Evolutionary conservation across 352 stramenopile species (phyloP).

Genomic region (Phytophthora megakarya): DNA sequence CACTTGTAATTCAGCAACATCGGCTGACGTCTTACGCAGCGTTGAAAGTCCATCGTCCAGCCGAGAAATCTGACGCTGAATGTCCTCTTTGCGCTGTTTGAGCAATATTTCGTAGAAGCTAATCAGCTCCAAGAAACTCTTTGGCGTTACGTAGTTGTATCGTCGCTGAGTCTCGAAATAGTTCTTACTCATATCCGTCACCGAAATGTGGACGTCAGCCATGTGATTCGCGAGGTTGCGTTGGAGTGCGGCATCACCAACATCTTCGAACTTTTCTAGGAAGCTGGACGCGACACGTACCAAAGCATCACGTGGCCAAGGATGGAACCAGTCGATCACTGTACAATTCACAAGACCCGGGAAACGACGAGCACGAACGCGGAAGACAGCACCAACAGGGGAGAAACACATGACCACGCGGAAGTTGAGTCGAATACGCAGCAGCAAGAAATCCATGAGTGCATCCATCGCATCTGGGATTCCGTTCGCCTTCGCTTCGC

Average conservation of each 20-base stretch:
- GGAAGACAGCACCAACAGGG: constrained; percentile 96
- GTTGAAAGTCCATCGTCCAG: constrained; percentile 97
- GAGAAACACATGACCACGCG: constrained; percentile 98
- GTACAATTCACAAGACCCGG: constrained; percentile 97
- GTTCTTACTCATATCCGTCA: constrained; percentile 94
- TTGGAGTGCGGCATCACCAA: constrained; percentile 83
- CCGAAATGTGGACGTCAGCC: constrained; percentile 97
- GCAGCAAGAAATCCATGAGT: constrained; percentile 96
- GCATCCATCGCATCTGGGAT: constrained; percentile 93
- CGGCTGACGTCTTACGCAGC: constrained; percentile 94
- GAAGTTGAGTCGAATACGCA: constrained; percentile 94
- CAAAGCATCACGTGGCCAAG: constrained; percentile 96
- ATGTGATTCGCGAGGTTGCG: constrained; percentile 96
- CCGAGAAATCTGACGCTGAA: constrained; percentile 95
- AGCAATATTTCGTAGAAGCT: constrained; percentile 98
- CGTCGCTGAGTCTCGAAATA: constrained; percentile 96
- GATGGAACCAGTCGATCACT: constrained; percentile 98
- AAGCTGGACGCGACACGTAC: constrained; percentile 96
- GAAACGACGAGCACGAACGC: constrained; percentile 95
- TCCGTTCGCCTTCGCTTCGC: constrained; percentile 95
- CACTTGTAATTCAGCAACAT: constrained; percentile 96
- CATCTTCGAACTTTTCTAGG: constrained; percentile 95
- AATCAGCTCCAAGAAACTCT: constrained; percentile 98
- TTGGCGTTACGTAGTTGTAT: constrained; percentile 99
- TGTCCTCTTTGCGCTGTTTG: constrained; percentile 94